Conservation (phyloP, 2,329 filamentous ascomycete genomes). For the Stachybotrys chlorohalonatus region DNA sequence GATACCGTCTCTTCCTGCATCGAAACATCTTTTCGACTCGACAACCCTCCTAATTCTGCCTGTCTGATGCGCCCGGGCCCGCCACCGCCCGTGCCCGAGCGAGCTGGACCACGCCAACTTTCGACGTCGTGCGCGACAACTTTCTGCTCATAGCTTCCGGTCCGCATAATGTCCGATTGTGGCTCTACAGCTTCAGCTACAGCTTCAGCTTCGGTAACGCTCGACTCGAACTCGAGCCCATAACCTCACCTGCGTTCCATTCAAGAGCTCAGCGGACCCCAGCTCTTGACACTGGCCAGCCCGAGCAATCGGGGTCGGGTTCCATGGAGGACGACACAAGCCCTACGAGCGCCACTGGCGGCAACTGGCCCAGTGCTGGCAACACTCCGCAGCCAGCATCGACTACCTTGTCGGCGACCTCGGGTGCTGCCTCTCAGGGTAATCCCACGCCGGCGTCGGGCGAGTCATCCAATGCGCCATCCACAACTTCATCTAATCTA, state of each 20-base stretch:
- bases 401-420: slow-evolving; percentile 3
- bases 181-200: slow-evolving; percentile 6
- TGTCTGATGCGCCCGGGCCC: not conserved
- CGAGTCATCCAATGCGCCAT: slow-evolving; percentile 16
- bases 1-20: not conserved
- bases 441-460: slow-evolving; percentile 18
- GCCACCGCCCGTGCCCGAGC: not conserved
- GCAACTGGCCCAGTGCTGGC: slow-evolving; percentile 20
- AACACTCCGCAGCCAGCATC: slow-evolving; percentile 22
- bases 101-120: not conserved
- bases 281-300: not conserved
- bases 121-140: not conserved
- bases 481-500: slow-evolving; percentile 12
- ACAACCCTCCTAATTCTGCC: not conserved
- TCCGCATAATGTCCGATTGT: slow-evolving; percentile 17
- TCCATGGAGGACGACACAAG: slow-evolving; percentile 23
- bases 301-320: not conserved
- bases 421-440: slow-evolving; percentile 15
- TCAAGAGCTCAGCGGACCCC: not conserved
- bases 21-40: not conserved
- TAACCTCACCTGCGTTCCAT: not conserved
- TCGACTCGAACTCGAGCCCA: slow-evolving; percentile 5
- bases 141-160: not conserved
- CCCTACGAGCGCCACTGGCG: slow-evolving; percentile 16
- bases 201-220: slow-evolving; percentile 7